Percentiles rank a stretch among this genome's conserved stretches.
Evolutionary conservation across 164 flowering plant species (phyloP).

Genomic region (Sedum album): DNA sequence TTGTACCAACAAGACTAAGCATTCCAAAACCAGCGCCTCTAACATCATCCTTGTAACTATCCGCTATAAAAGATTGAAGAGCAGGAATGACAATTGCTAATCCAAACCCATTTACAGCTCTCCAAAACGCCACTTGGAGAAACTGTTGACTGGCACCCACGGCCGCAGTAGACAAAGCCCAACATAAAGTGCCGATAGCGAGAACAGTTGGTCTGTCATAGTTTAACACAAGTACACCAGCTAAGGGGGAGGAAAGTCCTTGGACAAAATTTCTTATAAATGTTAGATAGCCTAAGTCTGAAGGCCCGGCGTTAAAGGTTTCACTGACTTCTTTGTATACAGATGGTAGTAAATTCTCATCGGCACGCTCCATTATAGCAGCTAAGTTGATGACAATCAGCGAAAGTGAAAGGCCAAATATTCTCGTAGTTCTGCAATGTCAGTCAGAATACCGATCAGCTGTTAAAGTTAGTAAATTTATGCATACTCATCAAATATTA

Average conservation of each 20-base stretch:
- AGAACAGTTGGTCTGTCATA: slow-evolving; percentile 86
- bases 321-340: slow-evolving; percentile 98
- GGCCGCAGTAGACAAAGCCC: slow-evolving; percentile 98
- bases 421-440: slow-evolving; percentile 38
- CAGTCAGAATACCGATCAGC: background rate
- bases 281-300: slow-evolving; percentile 89
- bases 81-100: slow-evolving; percentile 96
- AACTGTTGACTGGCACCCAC: slow-evolving; percentile 68
- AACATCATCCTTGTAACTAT: slow-evolving; percentile 72
- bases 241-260: slow-evolving; percentile 78
- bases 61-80: slow-evolving; percentile 92
- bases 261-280: slow-evolving; percentile 76
- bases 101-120: slow-evolving; percentile 88
- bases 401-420: slow-evolving; percentile 81
- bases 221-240: slow-evolving; percentile 65
- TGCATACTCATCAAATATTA: background rate
- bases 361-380: slow-evolving; percentile 92
- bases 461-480: background rate
- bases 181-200: slow-evolving; percentile 70
- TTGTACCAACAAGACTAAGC: slow-evolving; percentile 57
- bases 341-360: slow-evolving; percentile 88
- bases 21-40: slow-evolving; percentile 90
- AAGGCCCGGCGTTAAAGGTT: slow-evolving; percentile 76
- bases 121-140: slow-evolving; percentile 80
- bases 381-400: slow-evolving; percentile 88